These are phyloP conservation scores for Talaromyces liani DNA, from an alignment of 495 filamentous ascomycete genomes.

Conservation along the genomic window DNA sequence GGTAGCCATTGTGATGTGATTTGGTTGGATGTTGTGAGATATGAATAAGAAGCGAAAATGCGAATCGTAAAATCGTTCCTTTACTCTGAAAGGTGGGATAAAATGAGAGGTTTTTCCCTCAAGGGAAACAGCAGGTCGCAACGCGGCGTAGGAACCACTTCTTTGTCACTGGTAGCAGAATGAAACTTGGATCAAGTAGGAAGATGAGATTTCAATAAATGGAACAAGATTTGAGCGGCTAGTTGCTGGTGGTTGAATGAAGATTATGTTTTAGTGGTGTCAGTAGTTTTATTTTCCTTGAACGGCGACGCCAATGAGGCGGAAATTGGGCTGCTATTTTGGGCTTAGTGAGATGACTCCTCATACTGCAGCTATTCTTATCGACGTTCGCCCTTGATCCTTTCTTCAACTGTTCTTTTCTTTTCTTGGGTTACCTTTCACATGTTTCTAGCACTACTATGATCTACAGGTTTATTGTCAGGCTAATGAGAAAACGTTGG, in stretches of 20 bases:
- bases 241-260: not conserved
- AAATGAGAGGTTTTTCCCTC: conserved; percentile 3
- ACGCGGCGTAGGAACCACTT: not conserved
- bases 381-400: not conserved
- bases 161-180: not conserved
- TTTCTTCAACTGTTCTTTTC: not conserved
- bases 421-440: not conserved
- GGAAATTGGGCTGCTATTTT: conserved; percentile 6
- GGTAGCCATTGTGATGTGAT: conserved; percentile 24
- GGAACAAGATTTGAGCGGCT: not conserved
- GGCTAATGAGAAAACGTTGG: not conserved
- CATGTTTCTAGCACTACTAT: not conserved
- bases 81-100: not conserved
- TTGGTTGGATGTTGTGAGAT: not conserved
- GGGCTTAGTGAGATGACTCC: not conserved
- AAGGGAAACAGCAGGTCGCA: not conserved
- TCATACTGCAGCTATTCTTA: not conserved
- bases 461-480: not conserved
- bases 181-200: not conserved
- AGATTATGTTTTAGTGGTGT: not conserved
- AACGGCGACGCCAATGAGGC: not conserved
- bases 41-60: not conserved
- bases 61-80: not conserved
- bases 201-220: not conserved
- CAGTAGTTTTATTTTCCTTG: not conserved